phyloP scores from a whole-genome alignment of 2,329 filamentous ascomycete species.

The Talaromyces pinophilus region DNA sequence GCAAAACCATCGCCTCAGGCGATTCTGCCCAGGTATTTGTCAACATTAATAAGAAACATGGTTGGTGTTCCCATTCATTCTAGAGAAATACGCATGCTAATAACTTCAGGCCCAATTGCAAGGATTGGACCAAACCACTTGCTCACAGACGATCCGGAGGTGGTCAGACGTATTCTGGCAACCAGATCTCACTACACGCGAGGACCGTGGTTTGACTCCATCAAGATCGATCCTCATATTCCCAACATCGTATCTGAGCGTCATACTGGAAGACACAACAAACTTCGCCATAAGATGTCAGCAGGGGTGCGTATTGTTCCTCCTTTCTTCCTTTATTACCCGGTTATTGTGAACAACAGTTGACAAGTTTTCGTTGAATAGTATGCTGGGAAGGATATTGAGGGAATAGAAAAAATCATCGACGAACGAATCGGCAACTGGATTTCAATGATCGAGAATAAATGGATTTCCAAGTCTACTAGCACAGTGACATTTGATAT shows the following conservation, averaged over 20 bases:
- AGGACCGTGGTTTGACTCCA: not conserved
- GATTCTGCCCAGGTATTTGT: not conserved
- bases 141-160: not conserved
- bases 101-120: not conserved
- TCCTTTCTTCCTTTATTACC: not conserved
- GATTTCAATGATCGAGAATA: not conserved
- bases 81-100: not conserved
- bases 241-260: not conserved
- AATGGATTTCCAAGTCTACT: not conserved
- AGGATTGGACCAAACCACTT: not conserved
- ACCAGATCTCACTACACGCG: not conserved
- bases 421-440: not conserved
- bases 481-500: not conserved
- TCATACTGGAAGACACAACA: not conserved
- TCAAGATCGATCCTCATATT: not conserved
- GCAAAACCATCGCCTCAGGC: not conserved
- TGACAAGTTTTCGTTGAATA: not conserved
- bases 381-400: not conserved
- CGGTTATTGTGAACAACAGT: not conserved
- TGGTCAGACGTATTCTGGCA: not conserved
- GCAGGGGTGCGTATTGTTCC: not conserved
- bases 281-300: not conserved
- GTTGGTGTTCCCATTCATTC: not conserved
- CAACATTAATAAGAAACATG: not conserved
- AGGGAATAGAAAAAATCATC: not conserved